These are phyloP conservation scores for Lachnellula occidentalis DNA, from an alignment of 2,329 filamentous ascomycete species.

Conservation along the genomic window DNA sequence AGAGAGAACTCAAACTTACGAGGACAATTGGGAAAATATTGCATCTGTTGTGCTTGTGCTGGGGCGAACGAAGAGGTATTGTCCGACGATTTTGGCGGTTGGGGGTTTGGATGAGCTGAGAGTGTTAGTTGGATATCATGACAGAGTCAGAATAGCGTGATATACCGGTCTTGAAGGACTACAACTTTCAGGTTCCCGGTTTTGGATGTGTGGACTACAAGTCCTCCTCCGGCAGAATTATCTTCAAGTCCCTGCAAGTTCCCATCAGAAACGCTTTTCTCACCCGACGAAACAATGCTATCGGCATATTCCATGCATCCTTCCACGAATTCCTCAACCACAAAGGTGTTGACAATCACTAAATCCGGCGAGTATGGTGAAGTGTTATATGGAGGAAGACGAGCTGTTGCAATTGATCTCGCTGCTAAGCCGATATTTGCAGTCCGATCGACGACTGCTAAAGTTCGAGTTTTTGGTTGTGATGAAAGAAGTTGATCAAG, in stretches of 20 bases:
- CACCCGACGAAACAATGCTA: background rate
- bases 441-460: conserved; percentile 57
- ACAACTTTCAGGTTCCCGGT: background rate
- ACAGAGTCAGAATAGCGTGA: too few species aligned
- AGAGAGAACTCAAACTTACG: conserved; percentile 27
- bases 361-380: conserved; percentile 59
- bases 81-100: conserved; percentile 36
- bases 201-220: background rate
- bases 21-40: conserved; percentile 31
- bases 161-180: conserved; percentile 9
- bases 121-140: conserved; percentile 12
- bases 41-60: conserved; percentile 49
- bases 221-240: background rate
- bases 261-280: conserved; percentile 1
- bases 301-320: conserved; percentile 13
- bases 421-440: conserved; percentile 50
- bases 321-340: conserved; percentile 43
- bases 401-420: conserved; percentile 44
- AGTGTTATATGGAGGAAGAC: conserved; percentile 48
- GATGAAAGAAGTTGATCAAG: conserved; percentile 32
- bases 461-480: conserved; percentile 33
- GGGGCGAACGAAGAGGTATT: conserved; percentile 40
- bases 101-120: conserved; percentile 26
- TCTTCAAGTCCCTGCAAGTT: background rate
- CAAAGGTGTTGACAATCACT: conserved; percentile 60